These are phyloP conservation scores for Suhomyces faveliae DNA, from an alignment of 805 yeast genomes.

Conservation along the genomic window DNA sequence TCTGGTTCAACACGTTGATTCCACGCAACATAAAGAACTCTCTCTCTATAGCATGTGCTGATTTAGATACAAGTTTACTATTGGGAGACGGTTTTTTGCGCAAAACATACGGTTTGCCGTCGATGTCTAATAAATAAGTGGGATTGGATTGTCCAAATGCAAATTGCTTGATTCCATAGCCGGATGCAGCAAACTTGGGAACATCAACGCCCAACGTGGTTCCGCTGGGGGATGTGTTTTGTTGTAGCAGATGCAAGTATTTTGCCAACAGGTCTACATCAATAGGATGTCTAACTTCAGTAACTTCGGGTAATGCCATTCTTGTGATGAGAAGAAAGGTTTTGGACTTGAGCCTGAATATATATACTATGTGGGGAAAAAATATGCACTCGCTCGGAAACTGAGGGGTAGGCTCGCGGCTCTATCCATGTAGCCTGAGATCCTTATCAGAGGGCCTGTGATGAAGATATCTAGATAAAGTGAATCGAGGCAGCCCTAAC, in stretches of 20 bases:
- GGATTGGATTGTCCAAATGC: constrained; percentile 66
- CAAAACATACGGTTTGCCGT: constrained; percentile 42
- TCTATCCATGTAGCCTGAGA: not conserved
- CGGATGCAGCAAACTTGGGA: constrained; percentile 15
- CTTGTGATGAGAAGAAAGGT: not conserved
- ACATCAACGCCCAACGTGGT: constrained; percentile 25
- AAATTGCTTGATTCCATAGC: constrained; percentile 47
- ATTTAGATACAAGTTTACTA: constrained; percentile 47
- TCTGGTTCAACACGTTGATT: constrained; percentile 26
- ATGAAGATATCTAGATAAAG: no score
- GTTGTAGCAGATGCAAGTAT: constrained; percentile 17
- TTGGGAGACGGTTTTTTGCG: constrained; percentile 57
- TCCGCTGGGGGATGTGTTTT: not conserved
- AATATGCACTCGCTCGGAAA: not conserved
- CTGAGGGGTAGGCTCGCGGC: not conserved
- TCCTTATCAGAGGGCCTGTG: no score
- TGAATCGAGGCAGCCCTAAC: no score
- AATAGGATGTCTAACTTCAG: constrained; percentile 36
- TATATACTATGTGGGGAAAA: not conserved
- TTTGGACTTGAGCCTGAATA: not conserved
- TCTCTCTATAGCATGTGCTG: constrained; percentile 64
- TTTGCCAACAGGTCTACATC: constrained; percentile 22
- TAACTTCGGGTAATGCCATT: constrained; percentile 21
- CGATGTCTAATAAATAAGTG: constrained; percentile 50
- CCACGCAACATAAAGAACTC: constrained; percentile 53